These are phyloP conservation scores for Globisporangium viniferum DNA, from an alignment of 352 stramenopile genomes.

Conservation along the genomic window DNA sequence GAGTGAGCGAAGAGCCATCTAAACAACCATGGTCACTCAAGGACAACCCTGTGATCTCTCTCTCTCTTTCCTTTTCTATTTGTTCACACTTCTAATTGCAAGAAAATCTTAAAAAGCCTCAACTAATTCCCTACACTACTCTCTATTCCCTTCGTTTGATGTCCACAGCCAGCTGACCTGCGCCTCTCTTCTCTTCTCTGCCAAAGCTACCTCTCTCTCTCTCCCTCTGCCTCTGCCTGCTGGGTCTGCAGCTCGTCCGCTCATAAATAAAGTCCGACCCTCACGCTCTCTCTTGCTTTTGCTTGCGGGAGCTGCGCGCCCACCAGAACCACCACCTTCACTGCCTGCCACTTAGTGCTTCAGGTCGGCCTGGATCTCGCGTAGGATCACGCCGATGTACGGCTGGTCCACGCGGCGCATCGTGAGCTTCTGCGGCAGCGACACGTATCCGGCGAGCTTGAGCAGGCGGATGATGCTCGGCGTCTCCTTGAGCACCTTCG, in stretches of 20 bases:
- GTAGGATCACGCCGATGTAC: conserved; percentile 61
- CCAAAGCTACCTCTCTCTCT: not conserved
- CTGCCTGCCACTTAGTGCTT: conserved; percentile 3
- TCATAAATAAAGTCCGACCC: conserved; percentile 9
- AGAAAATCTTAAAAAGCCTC: not conserved
- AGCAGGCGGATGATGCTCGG: conserved; percentile 76
- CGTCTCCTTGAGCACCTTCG: conserved; percentile 57
- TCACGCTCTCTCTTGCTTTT: not conserved
- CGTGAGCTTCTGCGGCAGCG: conserved; percentile 63
- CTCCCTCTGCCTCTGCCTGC: too few relatives aligned
- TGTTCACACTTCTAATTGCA: conserved; percentile 1
- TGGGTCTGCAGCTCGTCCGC: not conserved
- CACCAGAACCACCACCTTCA: not conserved
- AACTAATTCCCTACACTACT: conserved; percentile 3
- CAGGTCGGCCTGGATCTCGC: conserved; percentile 36
- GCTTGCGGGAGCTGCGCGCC: not conserved
- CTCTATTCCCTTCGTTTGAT: not conserved
- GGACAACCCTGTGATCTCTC: not conserved
- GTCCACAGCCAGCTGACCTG: not conserved
- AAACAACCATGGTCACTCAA: not conserved
- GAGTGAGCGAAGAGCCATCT: not conserved
- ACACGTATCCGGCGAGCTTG: conserved; percentile 74
- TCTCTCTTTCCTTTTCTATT: not conserved
- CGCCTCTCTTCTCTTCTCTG: not conserved
- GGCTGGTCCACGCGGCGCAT: conserved; percentile 70